Conservation (phyloP, 768 basidiomycete species). For the Leccinellum rugosiceps region DNA sequence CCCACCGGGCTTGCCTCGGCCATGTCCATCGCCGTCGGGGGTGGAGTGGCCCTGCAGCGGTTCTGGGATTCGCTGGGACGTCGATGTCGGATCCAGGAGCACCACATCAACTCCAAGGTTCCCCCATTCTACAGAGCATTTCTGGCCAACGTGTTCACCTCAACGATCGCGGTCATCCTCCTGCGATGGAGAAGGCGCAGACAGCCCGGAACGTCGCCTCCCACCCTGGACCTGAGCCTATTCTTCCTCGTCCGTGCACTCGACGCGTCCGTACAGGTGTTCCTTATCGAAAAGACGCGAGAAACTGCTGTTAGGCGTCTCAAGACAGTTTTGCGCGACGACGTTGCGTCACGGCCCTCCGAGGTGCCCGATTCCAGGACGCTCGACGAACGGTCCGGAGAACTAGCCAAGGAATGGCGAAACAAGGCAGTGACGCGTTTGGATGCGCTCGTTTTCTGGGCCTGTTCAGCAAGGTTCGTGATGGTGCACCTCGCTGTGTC, state of each 20-base stretch:
- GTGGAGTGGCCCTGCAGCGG: slow-evolving; percentile 53
- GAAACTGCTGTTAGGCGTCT: not conserved
- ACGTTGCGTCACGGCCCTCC: not conserved
- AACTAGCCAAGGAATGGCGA: slow-evolving; percentile 27
- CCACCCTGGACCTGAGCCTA: slow-evolving; percentile 67
- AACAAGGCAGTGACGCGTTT: slow-evolving; percentile 43
- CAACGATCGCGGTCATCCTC: slow-evolving; percentile 53
- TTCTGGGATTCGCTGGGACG: slow-evolving; percentile 36
- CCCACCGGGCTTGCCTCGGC: slow-evolving; percentile 67
- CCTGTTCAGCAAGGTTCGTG: slow-evolving; percentile 67
- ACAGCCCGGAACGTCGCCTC: slow-evolving; percentile 33
- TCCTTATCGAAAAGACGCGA: slow-evolving; percentile 36
- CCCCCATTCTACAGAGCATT: slow-evolving; percentile 51
- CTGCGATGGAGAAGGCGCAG: slow-evolving; percentile 47
- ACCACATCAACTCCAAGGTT: slow-evolving; percentile 23
- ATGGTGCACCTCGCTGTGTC: not conserved
- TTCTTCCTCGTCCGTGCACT: slow-evolving; percentile 67
- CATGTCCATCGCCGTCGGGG: slow-evolving; percentile 59
- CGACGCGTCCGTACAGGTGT: slow-evolving; percentile 55
- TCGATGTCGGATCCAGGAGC: not conserved
- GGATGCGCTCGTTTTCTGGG: slow-evolving; percentile 76
- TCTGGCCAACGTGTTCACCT: slow-evolving; percentile 53
- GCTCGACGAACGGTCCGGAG: slow-evolving; percentile 17
- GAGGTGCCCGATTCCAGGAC: not conserved
- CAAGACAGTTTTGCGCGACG: not conserved